A percentile compares a stretch with the other conserved stretches of the same genome.
These are phyloP conservation scores for Lithospermum erythrorhizon DNA, from an alignment of 257 asterid genomes.

Conservation along the genomic window DNA sequence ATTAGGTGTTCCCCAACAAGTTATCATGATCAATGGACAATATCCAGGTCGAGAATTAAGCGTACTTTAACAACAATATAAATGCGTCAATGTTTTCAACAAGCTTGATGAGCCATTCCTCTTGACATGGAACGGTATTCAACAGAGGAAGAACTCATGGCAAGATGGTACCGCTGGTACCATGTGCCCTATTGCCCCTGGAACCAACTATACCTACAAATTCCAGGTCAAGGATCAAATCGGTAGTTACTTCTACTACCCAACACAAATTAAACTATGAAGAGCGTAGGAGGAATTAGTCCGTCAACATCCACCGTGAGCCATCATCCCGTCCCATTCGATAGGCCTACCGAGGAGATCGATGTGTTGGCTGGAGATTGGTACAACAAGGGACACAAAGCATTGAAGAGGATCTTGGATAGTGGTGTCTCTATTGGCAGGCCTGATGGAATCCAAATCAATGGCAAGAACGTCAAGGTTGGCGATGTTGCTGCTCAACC, in stretches of 20 bases:
- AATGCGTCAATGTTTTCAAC: slow-evolving; percentile 32
- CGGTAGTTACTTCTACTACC: slow-evolving; percentile 39
- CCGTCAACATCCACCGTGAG: slow-evolving; percentile 27
- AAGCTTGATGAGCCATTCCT: slow-evolving; percentile 42
- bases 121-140: slow-evolving; percentile 31
- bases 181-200: slow-evolving; percentile 44
- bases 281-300: slow-evolving; percentile 43
- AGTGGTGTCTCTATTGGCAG: slow-evolving; percentile 27
- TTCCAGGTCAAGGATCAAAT: slow-evolving; percentile 56
- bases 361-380: slow-evolving; percentile 37
- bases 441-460: slow-evolving; percentile 39
- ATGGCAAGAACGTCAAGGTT: slow-evolving; percentile 26
- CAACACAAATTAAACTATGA: too few relatives aligned
- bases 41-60: slow-evolving; percentile 40
- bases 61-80: slow-evolving; percentile 40
- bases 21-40: slow-evolving; percentile 42
- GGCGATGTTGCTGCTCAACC: slow-evolving; percentile 20
- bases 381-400: slow-evolving; percentile 45
- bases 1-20: slow-evolving; percentile 43
- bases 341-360: slow-evolving; percentile 28
- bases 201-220: slow-evolving; percentile 29
- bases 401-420: slow-evolving; percentile 24
- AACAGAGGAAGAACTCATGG: slow-evolving; percentile 49
- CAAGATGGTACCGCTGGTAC: slow-evolving; percentile 44
- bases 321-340: slow-evolving; percentile 44